Evolutionary conservation across 805 yeast genomes (phyloP).

Genomic region (Scheffersomyces stipitis): DNA sequence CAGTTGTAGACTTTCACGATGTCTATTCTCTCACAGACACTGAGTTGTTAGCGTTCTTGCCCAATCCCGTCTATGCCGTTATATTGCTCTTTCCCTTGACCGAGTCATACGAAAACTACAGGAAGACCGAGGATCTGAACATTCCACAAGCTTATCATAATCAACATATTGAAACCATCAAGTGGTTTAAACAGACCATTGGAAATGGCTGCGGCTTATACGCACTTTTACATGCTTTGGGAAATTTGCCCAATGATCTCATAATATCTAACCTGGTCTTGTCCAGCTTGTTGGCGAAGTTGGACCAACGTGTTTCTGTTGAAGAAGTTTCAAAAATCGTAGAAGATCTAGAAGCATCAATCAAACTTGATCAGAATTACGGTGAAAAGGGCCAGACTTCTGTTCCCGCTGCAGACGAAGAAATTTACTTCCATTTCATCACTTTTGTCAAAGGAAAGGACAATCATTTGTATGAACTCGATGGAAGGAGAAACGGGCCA

Average conservation of each 20-base stretch:
- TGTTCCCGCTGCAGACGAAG: constrained; percentile 59
- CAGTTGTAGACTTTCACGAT: constrained; percentile 66
- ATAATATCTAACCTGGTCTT: constrained; percentile 39
- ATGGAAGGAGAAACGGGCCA: constrained; percentile 84
- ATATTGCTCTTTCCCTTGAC: constrained; percentile 84
- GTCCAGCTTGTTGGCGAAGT: constrained; percentile 20
- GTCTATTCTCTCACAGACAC: constrained; percentile 83
- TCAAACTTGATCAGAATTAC: constrained; percentile 42
- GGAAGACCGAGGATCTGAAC: constrained; percentile 39
- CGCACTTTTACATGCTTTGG: constrained; percentile 68
- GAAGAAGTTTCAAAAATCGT: constrained; percentile 44
- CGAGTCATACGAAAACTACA: constrained; percentile 52
- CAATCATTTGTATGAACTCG: constrained; percentile 74
- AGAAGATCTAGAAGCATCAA: constrained; percentile 43
- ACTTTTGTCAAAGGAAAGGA: constrained; percentile 60
- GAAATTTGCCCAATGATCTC: constrained; percentile 47
- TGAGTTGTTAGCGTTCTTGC: constrained; percentile 75
- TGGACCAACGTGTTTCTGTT: constrained; percentile 15
- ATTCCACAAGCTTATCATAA: constrained; percentile 13
- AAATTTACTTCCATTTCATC: constrained; percentile 69
- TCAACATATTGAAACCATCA: constrained; percentile 33
- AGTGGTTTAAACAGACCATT: constrained; percentile 87
- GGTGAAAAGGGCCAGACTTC: constrained; percentile 62
- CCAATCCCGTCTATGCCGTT: constrained; percentile 75
- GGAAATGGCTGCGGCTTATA: constrained; percentile 91